Percentiles rank a stretch among this genome's conserved stretches.
These are phyloP conservation scores for Xylaria flabelliformis DNA, from an alignment of 495 filamentous ascomycete genomes.

Conservation along the genomic window DNA sequence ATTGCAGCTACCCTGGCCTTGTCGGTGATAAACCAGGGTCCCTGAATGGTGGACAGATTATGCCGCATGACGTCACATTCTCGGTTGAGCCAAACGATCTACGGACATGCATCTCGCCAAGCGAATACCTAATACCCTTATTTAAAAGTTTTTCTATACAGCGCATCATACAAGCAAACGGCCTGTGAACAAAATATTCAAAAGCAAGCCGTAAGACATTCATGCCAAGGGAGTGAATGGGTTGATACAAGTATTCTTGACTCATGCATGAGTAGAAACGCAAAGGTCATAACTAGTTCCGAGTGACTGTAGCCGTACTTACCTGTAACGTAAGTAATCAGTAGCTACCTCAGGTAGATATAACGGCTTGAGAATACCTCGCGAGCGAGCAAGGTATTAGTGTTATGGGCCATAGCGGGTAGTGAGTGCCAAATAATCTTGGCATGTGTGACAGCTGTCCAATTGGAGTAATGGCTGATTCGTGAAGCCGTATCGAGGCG, in stretches of 20 bases:
- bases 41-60: background rate
- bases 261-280: too few species aligned
- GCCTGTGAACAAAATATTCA: background rate
- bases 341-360: too few species aligned
- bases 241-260: background rate
- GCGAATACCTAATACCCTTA: conserved; percentile 6
- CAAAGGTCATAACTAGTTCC: too few species aligned
- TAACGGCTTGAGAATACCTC: too few species aligned
- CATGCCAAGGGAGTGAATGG: background rate
- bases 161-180: background rate
- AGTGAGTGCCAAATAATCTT: background rate
- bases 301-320: too few species aligned
- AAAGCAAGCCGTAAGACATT: background rate
- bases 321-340: too few species aligned
- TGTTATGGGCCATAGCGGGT: background rate
- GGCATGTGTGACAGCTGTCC: background rate
- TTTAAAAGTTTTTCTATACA: background rate
- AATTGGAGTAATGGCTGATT: conserved; percentile 1
- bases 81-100: background rate
- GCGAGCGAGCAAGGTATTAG: background rate
- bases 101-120: background rate
- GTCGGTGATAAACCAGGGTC: background rate
- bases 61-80: conserved; percentile 1
- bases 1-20: background rate
- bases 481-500: conserved; percentile 1